Base-by-base conservation (phyloP, 1,284 basidiomycete species). In the Lentinula novae-zelandiae region DNA sequence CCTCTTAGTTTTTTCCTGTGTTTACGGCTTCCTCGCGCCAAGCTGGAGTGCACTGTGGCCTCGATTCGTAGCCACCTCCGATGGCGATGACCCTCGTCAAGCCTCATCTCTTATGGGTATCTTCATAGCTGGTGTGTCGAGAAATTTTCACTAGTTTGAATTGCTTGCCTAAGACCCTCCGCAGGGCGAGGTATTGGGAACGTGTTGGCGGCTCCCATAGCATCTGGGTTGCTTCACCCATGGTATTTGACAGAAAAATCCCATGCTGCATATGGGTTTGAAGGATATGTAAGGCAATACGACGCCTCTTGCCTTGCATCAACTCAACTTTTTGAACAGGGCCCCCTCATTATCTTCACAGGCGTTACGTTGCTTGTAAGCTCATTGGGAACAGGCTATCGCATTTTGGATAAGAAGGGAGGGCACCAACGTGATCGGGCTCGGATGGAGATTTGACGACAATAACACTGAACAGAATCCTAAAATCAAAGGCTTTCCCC, bases 21-120 rank as follows among this genome's bases (percentile, higher is more conserved):
- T 61, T 6, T 64, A 59, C 33, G 63, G 63, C 8, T 61, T 64
- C 34, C 40, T 64, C 15, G 58, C 60, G 5, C 49, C 49, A 20
- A 60, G 60, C 40, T 64, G 63, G 63, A 34, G 50, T 22, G 57
- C 63, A 10, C 42, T 64, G 27, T 64, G 63, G 63, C 60, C 63
- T 6, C 57, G 58, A 53, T 64, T 61, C 34, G 60, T 57, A 4
- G 61, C 60, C 31, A 55, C 50, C 15, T 34, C 36, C 13, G 62
- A 54, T 59, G 56, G 36, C 10, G 60, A 58, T 51, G 63, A 64
- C 39, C 60, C 60, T 2, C 46, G 48, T n/a, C 48, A 59, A 52
- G 56, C 51, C 12, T 58, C 60, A 12, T 57, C 51, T 31, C 10
- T 64, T 12, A 56, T 64, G 53, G 46, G 57, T n/a, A 60, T 64